phyloP scores from a whole-genome alignment of 345 rosid species.

The Rhodamnia argentea region DNA sequence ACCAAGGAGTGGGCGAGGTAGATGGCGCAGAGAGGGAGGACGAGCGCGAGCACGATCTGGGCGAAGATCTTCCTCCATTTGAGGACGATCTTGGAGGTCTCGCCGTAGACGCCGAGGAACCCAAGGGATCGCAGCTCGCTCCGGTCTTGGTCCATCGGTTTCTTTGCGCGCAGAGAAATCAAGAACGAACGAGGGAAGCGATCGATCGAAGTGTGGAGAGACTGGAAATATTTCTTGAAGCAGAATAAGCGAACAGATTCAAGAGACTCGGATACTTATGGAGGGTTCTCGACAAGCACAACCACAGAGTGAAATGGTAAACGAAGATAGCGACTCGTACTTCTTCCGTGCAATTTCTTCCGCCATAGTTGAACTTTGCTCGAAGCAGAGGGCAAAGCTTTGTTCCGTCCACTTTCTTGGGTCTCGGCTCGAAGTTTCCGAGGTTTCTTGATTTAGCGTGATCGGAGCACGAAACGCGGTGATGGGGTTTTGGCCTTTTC shows the following conservation, averaged over 20 bases:
- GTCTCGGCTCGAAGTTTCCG: background rate
- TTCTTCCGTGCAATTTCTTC: background rate
- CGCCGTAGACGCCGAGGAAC: conserved; percentile 18
- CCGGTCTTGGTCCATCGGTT: conserved; percentile 28
- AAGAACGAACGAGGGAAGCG: background rate
- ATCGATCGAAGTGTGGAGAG: background rate
- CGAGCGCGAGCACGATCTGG: conserved; percentile 28
- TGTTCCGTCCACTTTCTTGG: background rate
- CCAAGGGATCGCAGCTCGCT: conserved; percentile 38
- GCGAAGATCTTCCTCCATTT: conserved; percentile 33
- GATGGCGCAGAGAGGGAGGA: conserved; percentile 40
- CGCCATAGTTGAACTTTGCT: background rate
- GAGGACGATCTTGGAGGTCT: conserved; percentile 32
- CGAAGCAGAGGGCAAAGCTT: background rate
- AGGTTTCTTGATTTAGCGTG: background rate
- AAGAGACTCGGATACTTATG: background rate
- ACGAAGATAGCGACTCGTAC: background rate
- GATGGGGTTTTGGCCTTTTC: background rate
- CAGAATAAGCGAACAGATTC: background rate
- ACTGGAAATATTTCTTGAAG: background rate
- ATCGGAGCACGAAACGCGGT: background rate
- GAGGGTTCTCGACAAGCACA: background rate
- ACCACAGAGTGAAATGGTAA: background rate
- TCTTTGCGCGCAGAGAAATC: background rate
- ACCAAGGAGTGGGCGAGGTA: conserved; percentile 16